Base-by-base conservation (phyloP, 148 eudicot genomes). In the Nepenthes gracilis region DNA sequence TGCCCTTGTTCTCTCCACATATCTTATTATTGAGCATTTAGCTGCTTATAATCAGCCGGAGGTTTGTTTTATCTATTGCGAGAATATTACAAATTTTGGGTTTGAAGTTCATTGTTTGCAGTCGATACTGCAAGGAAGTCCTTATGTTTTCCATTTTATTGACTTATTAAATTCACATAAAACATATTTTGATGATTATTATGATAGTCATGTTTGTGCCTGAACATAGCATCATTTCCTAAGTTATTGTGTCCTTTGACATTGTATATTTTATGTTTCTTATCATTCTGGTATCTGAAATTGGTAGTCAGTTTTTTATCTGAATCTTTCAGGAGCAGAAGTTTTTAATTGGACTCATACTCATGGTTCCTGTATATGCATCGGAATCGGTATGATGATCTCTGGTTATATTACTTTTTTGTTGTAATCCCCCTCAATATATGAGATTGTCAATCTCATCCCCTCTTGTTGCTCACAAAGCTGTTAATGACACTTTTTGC, bases 301-400 rank as follows among this genome's bases (percentile, higher is more conserved):
- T 14, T 47, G 43, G 58, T 54, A 33, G 14, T 35, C 40, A 57
- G 13, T 55, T 43, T 58, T 14, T 23, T 37, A 4, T 48, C 6
- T 13, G 35, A 5, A 69, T 55, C 2, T 79, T 79, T 65, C 99
- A 93, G 99, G 98, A 88, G 77, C 98, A 93, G 84, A 88, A 86
- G 76, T 93, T 93, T 57, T 67, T 93, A 65, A 81, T 93, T 68
- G 98, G 96, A 65, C 96, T 93, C 63, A 81, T 93, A 70, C 77
- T 93, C 50, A 88, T 93, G 99, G 96, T 93, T 70, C 99, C 99
- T 71, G 99, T 93, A 35, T 93, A 93, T 86, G 91, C 99, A 55
- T 58, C 86, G 66, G 96, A 93, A 79, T 93, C 96, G 77, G 99
- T 93, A 88, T 54, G 80, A 52, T 43, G 37, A 69, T 67, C 62